Base-by-base conservation (phyloP, 345 rosid genomes). In the Hibiscus syriacus region DNA sequence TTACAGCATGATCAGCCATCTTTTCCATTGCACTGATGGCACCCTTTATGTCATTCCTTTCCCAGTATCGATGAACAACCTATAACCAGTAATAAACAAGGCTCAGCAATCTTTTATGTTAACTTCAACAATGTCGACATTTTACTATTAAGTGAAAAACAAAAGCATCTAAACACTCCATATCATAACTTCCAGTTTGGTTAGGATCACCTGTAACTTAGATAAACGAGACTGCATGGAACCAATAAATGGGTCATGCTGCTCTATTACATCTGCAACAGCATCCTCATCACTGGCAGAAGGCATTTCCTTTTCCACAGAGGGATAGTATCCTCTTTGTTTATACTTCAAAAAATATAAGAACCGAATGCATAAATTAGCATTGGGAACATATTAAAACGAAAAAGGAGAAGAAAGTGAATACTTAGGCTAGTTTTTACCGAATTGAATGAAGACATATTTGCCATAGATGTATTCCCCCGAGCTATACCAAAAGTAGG, bases 1-100 rank as follows among this genome's bases (percentile, higher is more conserved):
- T 79, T 79, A 92, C 99, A 77, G 87, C 81, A 76, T 88, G 78
- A 81, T 95, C 96, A 69, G 96, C 93, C 98, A 95, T 95, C 84
- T 88, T 92, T 77, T 90, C 97, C 85, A 90, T 78, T 39, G 89
- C 84, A 77, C 80, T 72, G 71, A 95, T 81, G 16, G 84, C 83
- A 69, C 92, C 93, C 72, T 82, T 95, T 19, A 92, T 70, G 79
- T 92, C 97, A 74, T 80, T 85, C 73, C 96, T 88, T 75, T 84
- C 90, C 98, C 99, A 95, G 72, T 79, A 86, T 81, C 96, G 84
- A 77, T 79, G 82, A 74, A 95, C 87, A 67, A 78, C 93, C 99
- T 95, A 77, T 64, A 84, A 55, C 34, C 53, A 79, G 56, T 45
- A 50, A 30, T 53, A 43, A 8, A 80, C 63, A 76, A 68, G 23